Conservation (phyloP, 139 green algal genomes). For the Volvox reticuliferus region DNA sequence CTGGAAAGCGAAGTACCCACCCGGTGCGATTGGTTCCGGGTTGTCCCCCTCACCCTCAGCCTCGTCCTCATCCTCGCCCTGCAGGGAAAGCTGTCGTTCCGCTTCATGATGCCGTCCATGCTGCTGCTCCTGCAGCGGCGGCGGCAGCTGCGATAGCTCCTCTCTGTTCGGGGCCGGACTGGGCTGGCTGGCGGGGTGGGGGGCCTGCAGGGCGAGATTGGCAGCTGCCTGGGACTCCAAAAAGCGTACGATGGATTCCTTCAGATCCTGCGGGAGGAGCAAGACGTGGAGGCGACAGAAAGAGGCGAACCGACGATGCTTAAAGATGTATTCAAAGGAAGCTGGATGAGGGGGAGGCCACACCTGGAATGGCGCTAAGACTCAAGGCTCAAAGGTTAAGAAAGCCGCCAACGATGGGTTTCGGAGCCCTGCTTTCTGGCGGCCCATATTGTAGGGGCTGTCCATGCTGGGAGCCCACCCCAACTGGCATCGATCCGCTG, state of each 20-base stretch:
- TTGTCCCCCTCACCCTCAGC: too few species aligned
- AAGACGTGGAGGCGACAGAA: not conserved
- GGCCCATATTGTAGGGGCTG: too few species aligned
- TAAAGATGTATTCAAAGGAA: too few species aligned
- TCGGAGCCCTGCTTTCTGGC: too few species aligned
- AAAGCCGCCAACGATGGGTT: too few species aligned
- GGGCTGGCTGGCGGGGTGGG: not conserved
- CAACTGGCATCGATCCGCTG: too few species aligned
- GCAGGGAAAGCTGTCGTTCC: not conserved
- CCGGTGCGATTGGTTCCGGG: not conserved
- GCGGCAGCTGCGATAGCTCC: not conserved
- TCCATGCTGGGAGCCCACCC: too few species aligned
- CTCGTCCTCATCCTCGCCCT: too few species aligned
- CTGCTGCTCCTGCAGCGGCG: not conserved
- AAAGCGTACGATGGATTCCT: slow-evolving; percentile 35
- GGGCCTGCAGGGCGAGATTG: slow-evolving; percentile 1
- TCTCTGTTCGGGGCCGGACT: not conserved
- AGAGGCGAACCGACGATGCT: not conserved
- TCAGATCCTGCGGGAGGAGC: slow-evolving; percentile 8
- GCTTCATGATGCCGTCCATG: not conserved
- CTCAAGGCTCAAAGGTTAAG: too few species aligned
- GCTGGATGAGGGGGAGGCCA: too few species aligned
- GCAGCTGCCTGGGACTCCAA: slow-evolving; percentile 18
- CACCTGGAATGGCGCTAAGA: too few species aligned
- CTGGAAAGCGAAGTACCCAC: not conserved